phyloP scores from a whole-genome alignment of 192 early-diverging fungal genomes.

The Backusella circina region DNA sequence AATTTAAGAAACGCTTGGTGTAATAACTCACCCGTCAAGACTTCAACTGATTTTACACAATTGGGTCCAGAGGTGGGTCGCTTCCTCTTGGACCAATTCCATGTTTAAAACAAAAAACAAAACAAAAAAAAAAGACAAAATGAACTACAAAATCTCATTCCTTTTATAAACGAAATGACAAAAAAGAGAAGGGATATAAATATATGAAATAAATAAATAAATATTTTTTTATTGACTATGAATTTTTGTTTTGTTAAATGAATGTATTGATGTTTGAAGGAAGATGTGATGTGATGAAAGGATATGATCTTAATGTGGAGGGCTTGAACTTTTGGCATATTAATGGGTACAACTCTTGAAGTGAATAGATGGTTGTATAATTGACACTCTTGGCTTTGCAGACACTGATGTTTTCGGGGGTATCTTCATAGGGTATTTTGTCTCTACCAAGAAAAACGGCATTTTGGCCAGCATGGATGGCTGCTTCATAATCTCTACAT shows the following conservation, averaged over 20 bases:
- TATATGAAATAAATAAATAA: neutral
- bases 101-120: neutral
- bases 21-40: neutral
- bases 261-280: neutral
- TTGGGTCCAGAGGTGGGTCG: neutral
- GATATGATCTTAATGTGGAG: neutral
- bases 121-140: neutral
- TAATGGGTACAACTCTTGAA: neutral
- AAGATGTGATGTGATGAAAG: neutral
- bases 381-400: conserved; percentile 7
- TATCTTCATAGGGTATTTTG: conserved; percentile 1
- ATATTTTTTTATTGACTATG: neutral
- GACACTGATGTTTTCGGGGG: neutral
- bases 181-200: neutral
- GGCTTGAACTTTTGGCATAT: neutral
- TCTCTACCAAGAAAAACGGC: neutral
- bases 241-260: neutral
- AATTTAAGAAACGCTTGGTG: neutral
- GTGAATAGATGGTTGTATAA: neutral
- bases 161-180: neutral
- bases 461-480: neutral
- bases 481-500: neutral
- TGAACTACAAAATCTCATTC: neutral
- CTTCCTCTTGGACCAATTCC: neutral
- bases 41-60: neutral